Percentiles rank a stretch among this genome's conserved stretches.
Evolutionary conservation across 2,329 filamentous ascomycete species (phyloP).

Genomic region (Hypoxylon sp.): DNA sequence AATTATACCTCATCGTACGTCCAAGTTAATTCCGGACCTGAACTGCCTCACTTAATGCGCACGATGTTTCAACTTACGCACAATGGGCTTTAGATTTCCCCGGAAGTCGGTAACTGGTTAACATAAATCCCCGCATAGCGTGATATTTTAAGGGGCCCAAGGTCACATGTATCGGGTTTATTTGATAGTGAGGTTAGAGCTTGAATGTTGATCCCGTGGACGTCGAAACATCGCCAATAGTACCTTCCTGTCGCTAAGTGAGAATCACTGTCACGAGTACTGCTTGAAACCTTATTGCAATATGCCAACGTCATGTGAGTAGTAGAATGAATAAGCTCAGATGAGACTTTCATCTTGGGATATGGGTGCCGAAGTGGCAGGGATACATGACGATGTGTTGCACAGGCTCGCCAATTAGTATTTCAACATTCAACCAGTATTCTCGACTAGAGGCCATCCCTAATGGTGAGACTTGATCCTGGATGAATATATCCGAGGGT

Average conservation of each 20-base stretch:
- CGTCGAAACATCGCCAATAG: background rate
- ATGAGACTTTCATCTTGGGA: background rate
- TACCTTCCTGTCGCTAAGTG: background rate
- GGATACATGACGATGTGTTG: background rate
- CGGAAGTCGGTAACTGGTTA: background rate
- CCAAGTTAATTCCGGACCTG: conserved; percentile 20
- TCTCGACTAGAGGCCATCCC: background rate
- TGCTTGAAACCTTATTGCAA: background rate
- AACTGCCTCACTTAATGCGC: conserved; percentile 18
- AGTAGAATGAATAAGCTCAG: background rate
- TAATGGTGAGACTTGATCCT: background rate
- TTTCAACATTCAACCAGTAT: background rate
- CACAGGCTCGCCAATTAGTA: background rate
- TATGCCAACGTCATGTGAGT: background rate
- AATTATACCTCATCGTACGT: conserved; percentile 15
- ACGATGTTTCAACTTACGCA: conserved; percentile 20
- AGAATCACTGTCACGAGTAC: background rate
- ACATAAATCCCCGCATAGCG: conserved; percentile 1
- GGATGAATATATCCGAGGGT: background rate
- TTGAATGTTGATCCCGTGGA: background rate
- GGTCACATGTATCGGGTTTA: conserved; percentile 1
- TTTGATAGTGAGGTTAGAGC: background rate
- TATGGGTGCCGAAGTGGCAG: background rate
- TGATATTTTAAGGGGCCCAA: conserved; percentile 5
- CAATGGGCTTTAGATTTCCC: background rate